Percentiles rank a stretch among this genome's conserved stretches.
Conservation (phyloP, 805 yeast species). For the Candida montana region DNA sequence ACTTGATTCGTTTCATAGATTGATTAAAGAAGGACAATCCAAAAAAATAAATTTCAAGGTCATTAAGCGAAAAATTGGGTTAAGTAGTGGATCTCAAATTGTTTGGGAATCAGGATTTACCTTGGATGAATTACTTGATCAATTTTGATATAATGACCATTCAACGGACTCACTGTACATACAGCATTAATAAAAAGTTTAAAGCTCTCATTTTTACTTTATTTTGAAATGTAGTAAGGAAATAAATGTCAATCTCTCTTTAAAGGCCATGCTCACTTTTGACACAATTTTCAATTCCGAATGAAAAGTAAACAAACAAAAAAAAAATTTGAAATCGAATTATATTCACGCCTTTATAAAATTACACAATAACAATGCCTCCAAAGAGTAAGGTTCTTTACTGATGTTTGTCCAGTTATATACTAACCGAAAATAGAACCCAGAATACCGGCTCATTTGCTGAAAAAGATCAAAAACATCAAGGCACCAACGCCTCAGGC, state of each 20-base stretch:
- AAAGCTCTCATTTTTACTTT: no score
- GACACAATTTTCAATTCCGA: no score
- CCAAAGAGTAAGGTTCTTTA: constrained; percentile 15
- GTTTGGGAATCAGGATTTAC: constrained; percentile 12
- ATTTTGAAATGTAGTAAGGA: no score
- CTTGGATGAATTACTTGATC: constrained; percentile 8
- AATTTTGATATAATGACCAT: not conserved
- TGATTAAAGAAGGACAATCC: not conserved
- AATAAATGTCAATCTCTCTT: no score
- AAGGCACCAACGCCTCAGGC: not conserved
- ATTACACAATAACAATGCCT: not conserved
- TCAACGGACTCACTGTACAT: no score
- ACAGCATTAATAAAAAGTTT: no score
- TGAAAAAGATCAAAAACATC: constrained; percentile 1
- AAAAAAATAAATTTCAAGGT: constrained; percentile 1
- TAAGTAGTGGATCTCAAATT: constrained; percentile 9
- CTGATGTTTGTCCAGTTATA: no score
- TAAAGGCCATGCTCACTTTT: no score
- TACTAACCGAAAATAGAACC: constrained; percentile 2
- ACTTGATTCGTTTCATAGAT: not conserved
- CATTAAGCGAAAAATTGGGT: constrained; percentile 1
- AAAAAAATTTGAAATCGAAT: no score
- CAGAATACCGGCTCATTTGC: constrained; percentile 11
- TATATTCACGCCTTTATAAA: no score
- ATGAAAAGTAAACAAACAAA: no score